Percentiles rank a stretch among this genome's conserved stretches.
Evolutionary conservation across 768 basidiomycete genomes (phyloP).

Genomic region (Saitozyma sp.): DNA sequence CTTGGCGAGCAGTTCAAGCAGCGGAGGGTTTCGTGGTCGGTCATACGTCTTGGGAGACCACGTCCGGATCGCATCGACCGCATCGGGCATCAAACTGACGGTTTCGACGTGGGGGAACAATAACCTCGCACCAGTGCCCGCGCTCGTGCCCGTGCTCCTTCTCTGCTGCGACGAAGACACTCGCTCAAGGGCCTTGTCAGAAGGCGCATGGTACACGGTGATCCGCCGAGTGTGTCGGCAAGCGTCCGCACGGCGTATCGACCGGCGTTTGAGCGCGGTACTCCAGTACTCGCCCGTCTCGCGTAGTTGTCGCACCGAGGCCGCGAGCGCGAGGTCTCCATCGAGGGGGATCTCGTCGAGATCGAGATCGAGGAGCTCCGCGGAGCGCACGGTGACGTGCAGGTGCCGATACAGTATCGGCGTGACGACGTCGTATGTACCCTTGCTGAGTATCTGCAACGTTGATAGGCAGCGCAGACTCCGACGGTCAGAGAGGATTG

Average conservation of each 20-base stretch:
- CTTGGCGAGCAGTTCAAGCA: constrained; percentile 16
- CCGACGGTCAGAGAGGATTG: neutral
- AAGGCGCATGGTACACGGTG: constrained; percentile 17
- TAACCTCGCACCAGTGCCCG: neutral
- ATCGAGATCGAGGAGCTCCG: constrained; percentile 4
- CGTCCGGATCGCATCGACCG: constrained; percentile 21
- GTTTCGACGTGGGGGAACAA: constrained; percentile 6
- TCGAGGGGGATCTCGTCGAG: neutral
- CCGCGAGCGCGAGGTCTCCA: neutral
- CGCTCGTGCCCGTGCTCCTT: neutral
- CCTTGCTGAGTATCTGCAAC: constrained; percentile 13
- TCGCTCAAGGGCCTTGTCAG: constrained; percentile 4
- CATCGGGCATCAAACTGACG: constrained; percentile 17
- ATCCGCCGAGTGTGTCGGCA: constrained; percentile 12
- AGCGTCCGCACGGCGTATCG: constrained; percentile 9
- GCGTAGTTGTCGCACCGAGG: neutral
- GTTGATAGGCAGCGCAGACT: neutral
- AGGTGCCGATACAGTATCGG: constrained; percentile 18
- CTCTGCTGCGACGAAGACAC: neutral
- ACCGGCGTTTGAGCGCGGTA: neutral
- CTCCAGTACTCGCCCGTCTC: constrained; percentile 1
- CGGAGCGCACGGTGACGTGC: constrained; percentile 5
- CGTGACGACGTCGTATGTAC: constrained; percentile 16
- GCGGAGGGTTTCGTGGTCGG: constrained; percentile 15
- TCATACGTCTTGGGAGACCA: constrained; percentile 16